A percentile compares a stretch with the other conserved stretches of the same genome.
Evolutionary conservation across 2,329 filamentous ascomycete species (phyloP).

Genomic region (Xylaria sp.): DNA sequence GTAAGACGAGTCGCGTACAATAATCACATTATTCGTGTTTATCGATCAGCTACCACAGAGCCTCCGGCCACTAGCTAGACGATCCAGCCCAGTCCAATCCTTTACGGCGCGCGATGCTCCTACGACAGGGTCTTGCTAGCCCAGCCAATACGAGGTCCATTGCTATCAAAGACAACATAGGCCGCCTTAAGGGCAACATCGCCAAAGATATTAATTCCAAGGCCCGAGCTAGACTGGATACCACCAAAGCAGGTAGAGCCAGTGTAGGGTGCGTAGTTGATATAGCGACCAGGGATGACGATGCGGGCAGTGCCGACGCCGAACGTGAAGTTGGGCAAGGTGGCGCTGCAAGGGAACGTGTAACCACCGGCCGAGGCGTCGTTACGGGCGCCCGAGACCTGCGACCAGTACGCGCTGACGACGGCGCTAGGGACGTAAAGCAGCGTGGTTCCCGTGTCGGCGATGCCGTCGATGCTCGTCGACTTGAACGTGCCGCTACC

Average conservation of each 20-base stretch:
- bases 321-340: conserved; percentile 57
- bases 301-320: conserved; percentile 54
- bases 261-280: conserved; percentile 55
- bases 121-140: conserved; percentile 42
- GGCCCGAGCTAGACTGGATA: conserved; percentile 55
- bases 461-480: conserved; percentile 50
- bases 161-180: conserved; percentile 64
- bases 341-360: conserved; percentile 55
- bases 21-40: too few species aligned
- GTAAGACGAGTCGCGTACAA: too few species aligned
- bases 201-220: conserved; percentile 63
- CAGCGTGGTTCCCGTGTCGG: conserved; percentile 66
- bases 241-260: conserved; percentile 65
- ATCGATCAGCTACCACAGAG: too few species aligned
- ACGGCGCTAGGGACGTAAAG: conserved; percentile 51
- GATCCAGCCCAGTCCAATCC: not conserved
- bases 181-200: conserved; percentile 71
- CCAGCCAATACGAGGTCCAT: conserved; percentile 51
- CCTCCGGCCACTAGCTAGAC: not conserved
- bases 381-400: conserved; percentile 51
- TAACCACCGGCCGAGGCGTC: conserved; percentile 51
- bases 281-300: conserved; percentile 54
- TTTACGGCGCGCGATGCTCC: too few species aligned
- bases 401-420: conserved; percentile 56
- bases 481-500: conserved; percentile 32